These are phyloP conservation scores for Stenocarpella maydis DNA, from an alignment of 2,329 filamentous ascomycete genomes.

Conservation along the genomic window DNA sequence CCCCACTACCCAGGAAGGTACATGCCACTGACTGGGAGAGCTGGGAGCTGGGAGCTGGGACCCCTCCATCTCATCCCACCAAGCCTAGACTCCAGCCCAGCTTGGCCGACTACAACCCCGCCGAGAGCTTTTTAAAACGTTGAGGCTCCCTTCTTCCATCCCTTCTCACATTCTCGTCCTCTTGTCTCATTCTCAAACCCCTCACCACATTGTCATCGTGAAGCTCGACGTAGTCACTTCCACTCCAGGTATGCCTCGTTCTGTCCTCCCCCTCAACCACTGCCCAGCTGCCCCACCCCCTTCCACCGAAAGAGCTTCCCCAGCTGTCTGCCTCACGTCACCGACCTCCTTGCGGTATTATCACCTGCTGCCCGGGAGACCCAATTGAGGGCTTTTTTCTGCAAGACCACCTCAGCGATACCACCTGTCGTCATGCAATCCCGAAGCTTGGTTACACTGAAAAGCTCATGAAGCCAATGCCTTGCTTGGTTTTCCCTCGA, in stretches of 20 bases:
- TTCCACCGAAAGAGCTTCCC: not conserved
- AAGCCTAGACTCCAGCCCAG: slow-evolving; percentile 16
- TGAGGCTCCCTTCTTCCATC: slow-evolving; percentile 24
- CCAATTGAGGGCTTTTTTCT: not conserved
- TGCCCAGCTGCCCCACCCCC: not conserved
- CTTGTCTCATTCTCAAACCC: slow-evolving; percentile 14
- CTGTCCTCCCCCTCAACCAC: not conserved
- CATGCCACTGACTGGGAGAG: not conserved
- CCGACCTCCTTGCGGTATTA: slow-evolving; percentile 34
- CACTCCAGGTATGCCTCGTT: slow-evolving; percentile 29
- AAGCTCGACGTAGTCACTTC: slow-evolving; percentile 26
- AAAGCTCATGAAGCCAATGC: not conserved
- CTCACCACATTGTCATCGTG: slow-evolving; percentile 27
- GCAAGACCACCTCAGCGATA: not conserved
- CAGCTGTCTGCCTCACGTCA: not conserved
- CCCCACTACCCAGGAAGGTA: slow-evolving; percentile 1
- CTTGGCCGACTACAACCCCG: slow-evolving; percentile 25
- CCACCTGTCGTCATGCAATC: not conserved
- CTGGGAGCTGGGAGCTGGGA: slow-evolving; percentile 25
- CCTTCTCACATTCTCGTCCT: slow-evolving; percentile 18
- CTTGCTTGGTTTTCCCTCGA: slow-evolving; percentile 1
- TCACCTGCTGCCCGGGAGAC: slow-evolving; percentile 14
- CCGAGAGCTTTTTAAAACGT: slow-evolving; percentile 35
- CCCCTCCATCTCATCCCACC: slow-evolving; percentile 33
- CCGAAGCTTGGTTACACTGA: not conserved